Base-by-base conservation (phyloP, 2,329 filamentous ascomycete species). In the Cytospora paraplurivora region DNA sequence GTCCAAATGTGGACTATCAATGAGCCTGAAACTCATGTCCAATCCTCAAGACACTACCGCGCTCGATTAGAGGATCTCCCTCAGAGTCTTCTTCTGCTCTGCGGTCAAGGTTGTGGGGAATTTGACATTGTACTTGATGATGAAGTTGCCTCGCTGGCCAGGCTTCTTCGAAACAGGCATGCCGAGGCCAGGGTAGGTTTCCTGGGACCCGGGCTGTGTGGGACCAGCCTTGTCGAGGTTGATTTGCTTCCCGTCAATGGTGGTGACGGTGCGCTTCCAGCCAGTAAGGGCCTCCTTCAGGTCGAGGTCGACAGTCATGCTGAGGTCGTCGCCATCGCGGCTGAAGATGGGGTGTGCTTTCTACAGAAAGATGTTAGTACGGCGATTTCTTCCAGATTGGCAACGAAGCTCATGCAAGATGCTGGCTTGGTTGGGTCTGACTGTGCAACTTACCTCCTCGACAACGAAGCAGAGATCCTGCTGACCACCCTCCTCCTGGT, bases 121-220 rank as follows among this genome's bases (percentile, higher is more conserved):
- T 73, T 91, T 93, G 75, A 99, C 93, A 72, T 95, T 95, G 72
- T 97, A 93, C 65, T 88, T 90, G 65, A 99, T 84, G 64, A 98
- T 79, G 69, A 99, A 91, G 73, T 97, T 92, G 32, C 95, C 95
- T 62, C 94, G 85, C 71, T 93, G 85, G 64, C 81, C 86, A 0
- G 91, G 92, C 74, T 93, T 94, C 84, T 97, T 98, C 66, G 91
- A 92, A 72, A 95, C 88, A 44, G 93, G 93, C 95, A 99, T 98
- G 64, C 95, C 95, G n/a, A 91, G 82, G 6, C 86, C 85, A 0
- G 95, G 95, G 73, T 91, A 99, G 37, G 82, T 81, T 69, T 97
- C 93, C 70, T 87, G 87, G 74, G 88, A 91, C 13, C 90, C 92
- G 0, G 94, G 93, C 63, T 90, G 89, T 7, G 94, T 98, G 1